phyloP scores from a whole-genome alignment of 305 asterid species.

The Plantago rigida region DNA sequence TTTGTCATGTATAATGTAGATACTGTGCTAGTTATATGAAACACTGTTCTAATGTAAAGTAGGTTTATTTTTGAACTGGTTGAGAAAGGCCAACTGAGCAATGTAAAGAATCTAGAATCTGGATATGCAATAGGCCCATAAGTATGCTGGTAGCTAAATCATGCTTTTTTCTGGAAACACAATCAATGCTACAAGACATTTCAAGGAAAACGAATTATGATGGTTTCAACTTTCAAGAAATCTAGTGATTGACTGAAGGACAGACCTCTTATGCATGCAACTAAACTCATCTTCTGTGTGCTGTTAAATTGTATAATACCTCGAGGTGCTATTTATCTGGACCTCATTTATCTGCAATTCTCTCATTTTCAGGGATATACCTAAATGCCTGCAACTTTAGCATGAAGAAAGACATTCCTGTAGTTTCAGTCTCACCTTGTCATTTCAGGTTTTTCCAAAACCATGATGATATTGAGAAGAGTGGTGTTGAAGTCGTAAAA shows the following conservation, averaged over 20 bases:
- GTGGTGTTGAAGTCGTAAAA: slow-evolving; percentile 31
- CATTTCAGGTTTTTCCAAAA: slow-evolving; percentile 50
- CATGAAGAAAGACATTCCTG: slow-evolving; percentile 45
- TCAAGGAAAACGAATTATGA: background rate
- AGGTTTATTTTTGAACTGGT: background rate
- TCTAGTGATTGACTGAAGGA: background rate
- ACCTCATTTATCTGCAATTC: slow-evolving; percentile 26
- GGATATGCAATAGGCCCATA: background rate
- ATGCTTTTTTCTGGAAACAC: background rate
- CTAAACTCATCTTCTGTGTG: background rate
- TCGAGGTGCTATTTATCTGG: slow-evolving; percentile 16
- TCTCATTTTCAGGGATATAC: slow-evolving; percentile 60
- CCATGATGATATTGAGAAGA: slow-evolving; percentile 37
- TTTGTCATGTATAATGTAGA: background rate
- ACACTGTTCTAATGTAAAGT: background rate
- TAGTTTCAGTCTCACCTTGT: slow-evolving; percentile 61
- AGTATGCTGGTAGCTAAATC: background rate
- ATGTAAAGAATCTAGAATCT: background rate
- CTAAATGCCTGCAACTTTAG: slow-evolving; percentile 41
- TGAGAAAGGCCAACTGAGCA: background rate
- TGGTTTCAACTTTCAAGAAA: background rate
- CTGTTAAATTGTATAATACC: background rate
- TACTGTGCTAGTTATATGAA: background rate
- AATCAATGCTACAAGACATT: background rate
- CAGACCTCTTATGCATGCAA: background rate